These are phyloP conservation scores for Calonectria pseudoturangicola DNA, from an alignment of 2,329 filamentous ascomycete genomes.

Conservation along the genomic window DNA sequence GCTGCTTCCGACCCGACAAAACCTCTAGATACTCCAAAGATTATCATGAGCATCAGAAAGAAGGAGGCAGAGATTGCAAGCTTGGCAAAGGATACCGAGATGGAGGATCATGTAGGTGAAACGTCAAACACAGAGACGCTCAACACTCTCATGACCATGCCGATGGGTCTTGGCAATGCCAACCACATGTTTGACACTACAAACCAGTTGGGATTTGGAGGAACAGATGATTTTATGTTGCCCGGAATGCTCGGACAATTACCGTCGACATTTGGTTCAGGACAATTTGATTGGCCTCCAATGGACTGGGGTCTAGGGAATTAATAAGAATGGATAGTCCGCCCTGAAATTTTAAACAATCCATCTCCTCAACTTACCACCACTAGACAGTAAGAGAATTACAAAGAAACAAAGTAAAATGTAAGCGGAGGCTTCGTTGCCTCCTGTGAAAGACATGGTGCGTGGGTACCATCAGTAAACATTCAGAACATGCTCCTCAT, in stretches of 20 bases:
- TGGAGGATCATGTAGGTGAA: not conserved
- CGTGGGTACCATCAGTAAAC: not conserved
- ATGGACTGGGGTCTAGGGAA: not conserved
- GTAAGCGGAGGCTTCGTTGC: not conserved
- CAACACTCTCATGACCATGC: not conserved
- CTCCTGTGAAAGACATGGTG: not conserved
- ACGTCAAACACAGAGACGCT: not conserved
- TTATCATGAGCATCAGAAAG: not conserved
- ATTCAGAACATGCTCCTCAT: not conserved
- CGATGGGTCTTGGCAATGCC: not conserved
- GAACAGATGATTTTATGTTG: not conserved
- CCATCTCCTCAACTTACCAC: not conserved
- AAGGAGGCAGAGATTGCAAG: too few species aligned
- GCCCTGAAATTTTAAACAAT: not conserved
- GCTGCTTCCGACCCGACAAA: not conserved
- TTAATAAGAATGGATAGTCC: not conserved
- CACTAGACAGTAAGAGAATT: not conserved
- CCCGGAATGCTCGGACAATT: not conserved
- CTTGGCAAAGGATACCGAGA: not conserved
- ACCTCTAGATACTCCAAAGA: not conserved
- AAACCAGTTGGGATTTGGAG: not conserved
- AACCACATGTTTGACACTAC: not conserved
- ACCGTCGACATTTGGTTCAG: not conserved
- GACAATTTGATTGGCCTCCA: not conserved
- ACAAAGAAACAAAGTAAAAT: not conserved